Evolutionary conservation across 2,329 filamentous ascomycete species (phyloP).

Genomic region (Cadophora luteo-olivacea): DNA sequence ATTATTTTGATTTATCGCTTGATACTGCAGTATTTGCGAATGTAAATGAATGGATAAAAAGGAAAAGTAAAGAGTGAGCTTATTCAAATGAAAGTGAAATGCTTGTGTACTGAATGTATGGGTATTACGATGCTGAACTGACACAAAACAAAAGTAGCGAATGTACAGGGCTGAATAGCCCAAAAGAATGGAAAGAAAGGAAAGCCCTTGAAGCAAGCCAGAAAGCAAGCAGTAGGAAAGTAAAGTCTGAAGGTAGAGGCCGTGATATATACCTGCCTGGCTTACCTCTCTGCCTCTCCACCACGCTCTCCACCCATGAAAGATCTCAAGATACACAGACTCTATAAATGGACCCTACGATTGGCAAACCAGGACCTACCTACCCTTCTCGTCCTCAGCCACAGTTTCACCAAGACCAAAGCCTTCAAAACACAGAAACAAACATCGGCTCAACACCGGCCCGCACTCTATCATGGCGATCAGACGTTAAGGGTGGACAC

Average conservation of each 20-base stretch:
- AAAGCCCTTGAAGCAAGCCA: constrained; percentile 6
- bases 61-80: neutral
- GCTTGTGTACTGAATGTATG: neutral
- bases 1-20: neutral
- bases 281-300: neutral
- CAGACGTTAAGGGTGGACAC: neutral
- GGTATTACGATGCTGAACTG: neutral
- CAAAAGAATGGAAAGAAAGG: neutral
- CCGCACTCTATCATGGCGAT: neutral
- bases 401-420: neutral
- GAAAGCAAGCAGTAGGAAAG: constrained; percentile 5
- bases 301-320: neutral
- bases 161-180: neutral
- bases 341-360: neutral
- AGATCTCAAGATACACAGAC: neutral
- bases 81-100: neutral
- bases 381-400: neutral
- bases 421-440: neutral
- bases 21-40: neutral
- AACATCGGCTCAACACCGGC: neutral
- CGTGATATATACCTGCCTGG: neutral
- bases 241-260: too few species aligned
- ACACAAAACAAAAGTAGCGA: neutral
- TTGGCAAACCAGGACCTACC: neutral
- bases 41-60: neutral